These are phyloP conservation scores for Penicillium desertorum DNA, from an alignment of 495 filamentous ascomycete genomes.

Conservation along the genomic window DNA sequence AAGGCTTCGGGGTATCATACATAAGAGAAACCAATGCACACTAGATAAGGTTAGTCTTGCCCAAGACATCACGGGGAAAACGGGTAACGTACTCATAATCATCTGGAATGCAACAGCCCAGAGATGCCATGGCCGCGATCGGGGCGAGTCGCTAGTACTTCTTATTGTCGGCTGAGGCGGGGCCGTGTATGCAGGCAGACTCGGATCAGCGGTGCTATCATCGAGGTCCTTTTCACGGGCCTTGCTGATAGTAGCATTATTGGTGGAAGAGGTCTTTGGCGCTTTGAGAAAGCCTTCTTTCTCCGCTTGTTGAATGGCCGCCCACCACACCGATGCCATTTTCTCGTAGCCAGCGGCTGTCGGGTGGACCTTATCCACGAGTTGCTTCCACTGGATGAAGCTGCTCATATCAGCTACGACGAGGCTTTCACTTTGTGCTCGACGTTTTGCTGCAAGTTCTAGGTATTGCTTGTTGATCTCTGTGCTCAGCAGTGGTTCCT, in stretches of 20 bases:
- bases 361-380: constrained; percentile 52
- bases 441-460: constrained; percentile 32
- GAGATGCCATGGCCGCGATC: background rate
- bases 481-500: constrained; percentile 17
- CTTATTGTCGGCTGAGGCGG: background rate
- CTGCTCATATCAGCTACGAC: constrained; percentile 52
- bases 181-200: constrained; percentile 3
- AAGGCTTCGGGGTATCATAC: background rate
- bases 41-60: background rate
- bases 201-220: constrained; percentile 1
- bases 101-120: background rate
- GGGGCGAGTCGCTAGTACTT: background rate
- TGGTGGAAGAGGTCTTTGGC: background rate
- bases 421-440: constrained; percentile 31
- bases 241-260: background rate
- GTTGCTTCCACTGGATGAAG: constrained; percentile 31
- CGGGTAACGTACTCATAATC: background rate
- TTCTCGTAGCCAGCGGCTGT: constrained; percentile 49
- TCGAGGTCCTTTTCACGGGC: constrained; percentile 1
- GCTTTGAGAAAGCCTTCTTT: constrained; percentile 19
- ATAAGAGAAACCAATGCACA: background rate
- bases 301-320: constrained; percentile 36
- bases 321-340: constrained; percentile 56
- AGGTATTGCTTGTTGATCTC: constrained; percentile 42
- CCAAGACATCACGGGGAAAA: background rate